Percentiles rank a stretch among this genome's conserved stretches.
These are phyloP conservation scores for Exophiala phaeomuriformis DNA, from an alignment of 2,329 filamentous ascomycete species.

Conservation along the genomic window DNA sequence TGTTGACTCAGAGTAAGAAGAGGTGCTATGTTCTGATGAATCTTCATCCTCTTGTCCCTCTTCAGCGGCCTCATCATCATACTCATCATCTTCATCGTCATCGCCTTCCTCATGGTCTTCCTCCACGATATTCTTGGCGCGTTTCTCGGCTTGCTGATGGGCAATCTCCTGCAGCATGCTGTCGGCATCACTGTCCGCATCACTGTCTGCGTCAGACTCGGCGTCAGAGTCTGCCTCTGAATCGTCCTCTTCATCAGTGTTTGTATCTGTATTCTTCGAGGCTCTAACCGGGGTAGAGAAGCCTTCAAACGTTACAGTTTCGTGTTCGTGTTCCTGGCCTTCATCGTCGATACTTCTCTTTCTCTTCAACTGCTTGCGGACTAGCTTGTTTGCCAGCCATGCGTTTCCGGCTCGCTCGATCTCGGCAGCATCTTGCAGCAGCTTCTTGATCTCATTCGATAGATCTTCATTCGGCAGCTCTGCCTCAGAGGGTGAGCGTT, in stretches of 20 bases:
- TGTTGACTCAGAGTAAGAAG: slow-evolving; percentile 7
- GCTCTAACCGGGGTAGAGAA: slow-evolving; percentile 11
- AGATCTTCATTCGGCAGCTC: slow-evolving; percentile 30
- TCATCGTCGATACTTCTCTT: slow-evolving; percentile 19
- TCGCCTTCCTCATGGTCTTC: slow-evolving; percentile 25
- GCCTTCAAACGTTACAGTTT: slow-evolving; percentile 15
- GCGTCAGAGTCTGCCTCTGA: neutral
- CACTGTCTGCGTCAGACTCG: slow-evolving; percentile 2
- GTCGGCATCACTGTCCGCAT: slow-evolving; percentile 32
- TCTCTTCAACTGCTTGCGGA: slow-evolving; percentile 13
- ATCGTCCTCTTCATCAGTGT: neutral
- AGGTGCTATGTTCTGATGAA: slow-evolving; percentile 10
- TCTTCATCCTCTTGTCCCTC: neutral
- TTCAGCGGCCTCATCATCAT: slow-evolving; percentile 18
- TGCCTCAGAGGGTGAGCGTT: slow-evolving; percentile 15
- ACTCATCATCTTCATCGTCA: slow-evolving; percentile 23
- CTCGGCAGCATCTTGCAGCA: slow-evolving; percentile 19
- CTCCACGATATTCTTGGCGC: slow-evolving; percentile 1
- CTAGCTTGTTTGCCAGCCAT: neutral
- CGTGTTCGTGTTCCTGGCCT: slow-evolving; percentile 2
- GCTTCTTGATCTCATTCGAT: slow-evolving; percentile 12
- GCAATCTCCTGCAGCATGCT: slow-evolving; percentile 42
- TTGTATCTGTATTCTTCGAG: neutral
- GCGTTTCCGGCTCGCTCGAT: slow-evolving; percentile 3
- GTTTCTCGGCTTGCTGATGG: slow-evolving; percentile 39